Evolutionary conservation across 2,329 filamentous ascomycete species (phyloP), one percentile per base, ranked within the genome.

Genomic region (Dryadomyces sulphureus): DNA sequence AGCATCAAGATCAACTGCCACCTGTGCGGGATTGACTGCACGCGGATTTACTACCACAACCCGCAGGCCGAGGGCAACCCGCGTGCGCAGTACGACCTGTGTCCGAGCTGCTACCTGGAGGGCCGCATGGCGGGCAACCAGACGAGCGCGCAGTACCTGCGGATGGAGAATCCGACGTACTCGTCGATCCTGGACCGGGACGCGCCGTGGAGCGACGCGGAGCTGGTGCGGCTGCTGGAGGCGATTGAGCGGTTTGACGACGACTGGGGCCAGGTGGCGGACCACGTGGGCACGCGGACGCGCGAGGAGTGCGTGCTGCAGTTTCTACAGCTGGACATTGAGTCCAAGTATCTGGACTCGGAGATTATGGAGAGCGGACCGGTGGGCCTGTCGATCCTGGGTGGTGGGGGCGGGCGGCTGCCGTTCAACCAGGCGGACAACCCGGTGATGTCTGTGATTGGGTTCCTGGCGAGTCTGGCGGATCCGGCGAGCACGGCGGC

Each of bases 271-370:
- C 79, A 86, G 56, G 89, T 98, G 53, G 81, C 93, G 1, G 87
- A 90, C 52, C 85, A 95, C 57, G 92, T 98, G 38, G 84, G 84
- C 42, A 93, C 87, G 3, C 81, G 90, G 49, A 94, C 88, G 2
- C 76, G 87, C 45, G 93, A 98, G 62, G 90, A 98, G 65, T 98
- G 92, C 61, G 90, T 96, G 16, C 73, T 96, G 55, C 92, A 95
- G 60, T 98, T 98, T 68, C 64, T 98, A 52, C 88, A 95, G 59
- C 72, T 98, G 32, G 90, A 95, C 54, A 98, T 98, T 51, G 92
- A 96, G 62, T 90, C 95, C 67, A 93, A 94, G 61, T 98, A 95
- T 58, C 70, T 95, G 9, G 89, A 96, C 56, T 79, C 86, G 7
- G 81, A 90, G 56, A 70, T 73, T 7, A 56, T 62, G 11, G 62